Evolutionary conservation across 768 basidiomycete genomes (phyloP), one percentile per base, ranked within the genome.

Genomic region (Collybia sp.): DNA sequence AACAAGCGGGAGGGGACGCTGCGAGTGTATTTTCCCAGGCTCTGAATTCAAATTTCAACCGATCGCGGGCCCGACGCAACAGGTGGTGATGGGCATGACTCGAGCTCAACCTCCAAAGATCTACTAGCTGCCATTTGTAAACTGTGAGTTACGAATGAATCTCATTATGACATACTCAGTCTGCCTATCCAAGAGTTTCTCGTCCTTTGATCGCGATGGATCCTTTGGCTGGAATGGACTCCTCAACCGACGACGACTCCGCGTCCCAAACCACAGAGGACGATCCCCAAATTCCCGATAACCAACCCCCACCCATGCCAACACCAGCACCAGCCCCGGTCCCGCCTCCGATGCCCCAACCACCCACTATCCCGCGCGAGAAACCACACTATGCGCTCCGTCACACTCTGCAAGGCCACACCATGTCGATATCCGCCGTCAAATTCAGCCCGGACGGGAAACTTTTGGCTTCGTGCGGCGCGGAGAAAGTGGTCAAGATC

Each of bases 381-480:
- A 65, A 70, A 51, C 88, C 87, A n/a, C 74, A 83, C 53, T 91
- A 91, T 58, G 69, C 79, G 55, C 76, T 85, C 2, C 70, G 72
- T 41, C 80, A 86, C 62, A 79, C 77, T 1, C 70, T 93, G 31
- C 66, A 69, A 2, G 94, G 91, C 0, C 93, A 97, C 60, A 83
- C 81, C 5, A 78, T 80, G 57, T 85, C 87, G 0, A 84, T 96
- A 43, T 93, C 93, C 20, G 83, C 91, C 15, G 83, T 94, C 49
- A 91, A 90, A 62, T 97, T 96, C 63, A 92, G 91, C 57, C 87
- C 88, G 0, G 88, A 95, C 59, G 94, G 94, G 9, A 78, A 77
- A 16, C 66, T 85, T 12, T 71, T 96, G 16, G 92, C 92, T 13
- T 92, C 91, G n/a, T 89, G 86, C 54, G 84, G 82, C 40, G 85